A percentile compares a stretch with the other conserved stretches of the same genome.
phyloP scores from a whole-genome alignment of 768 basidiomycete genomes.

The Dioszegia crocea region DNA sequence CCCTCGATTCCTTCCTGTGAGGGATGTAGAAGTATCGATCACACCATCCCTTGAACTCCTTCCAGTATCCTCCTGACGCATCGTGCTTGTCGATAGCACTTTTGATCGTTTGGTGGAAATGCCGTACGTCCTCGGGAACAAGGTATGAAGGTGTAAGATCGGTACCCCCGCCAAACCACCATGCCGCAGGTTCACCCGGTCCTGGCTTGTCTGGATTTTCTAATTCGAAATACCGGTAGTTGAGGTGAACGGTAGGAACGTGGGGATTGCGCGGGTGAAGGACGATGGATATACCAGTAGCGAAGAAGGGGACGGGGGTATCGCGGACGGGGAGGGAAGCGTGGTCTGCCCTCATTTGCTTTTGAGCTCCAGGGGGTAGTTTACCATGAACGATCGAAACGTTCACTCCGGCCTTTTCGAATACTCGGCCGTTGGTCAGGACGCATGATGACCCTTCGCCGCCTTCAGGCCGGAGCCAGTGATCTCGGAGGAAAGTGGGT shows the following conservation, averaged over 20 bases:
- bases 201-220: constrained; percentile 52
- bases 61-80: constrained; percentile 57
- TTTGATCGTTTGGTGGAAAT: constrained; percentile 80
- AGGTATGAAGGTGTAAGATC: constrained; percentile 94
- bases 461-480: constrained; percentile 60
- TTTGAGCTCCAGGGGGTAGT: constrained; percentile 82
- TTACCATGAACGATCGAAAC: constrained; percentile 84
- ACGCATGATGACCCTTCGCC: constrained; percentile 79
- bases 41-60: constrained; percentile 87
- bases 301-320: constrained; percentile 78
- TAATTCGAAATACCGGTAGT: constrained; percentile 96
- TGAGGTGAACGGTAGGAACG: constrained; percentile 89
- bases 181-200: constrained; percentile 57
- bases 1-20: constrained; percentile 77
- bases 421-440: constrained; percentile 59
- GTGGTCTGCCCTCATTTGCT: constrained; percentile 94
- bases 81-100: constrained; percentile 71
- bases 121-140: constrained; percentile 74
- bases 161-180: constrained; percentile 98
- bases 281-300: constrained; percentile 85
- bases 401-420: constrained; percentile 96
- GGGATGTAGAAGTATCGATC: constrained; percentile 94
- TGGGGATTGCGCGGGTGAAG: constrained; percentile 91
- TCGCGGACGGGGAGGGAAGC: constrained; percentile 50
- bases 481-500: constrained; percentile 68